phyloP scores from a whole-genome alignment of 306 rosid species.

The Castanea mollissima region DNA sequence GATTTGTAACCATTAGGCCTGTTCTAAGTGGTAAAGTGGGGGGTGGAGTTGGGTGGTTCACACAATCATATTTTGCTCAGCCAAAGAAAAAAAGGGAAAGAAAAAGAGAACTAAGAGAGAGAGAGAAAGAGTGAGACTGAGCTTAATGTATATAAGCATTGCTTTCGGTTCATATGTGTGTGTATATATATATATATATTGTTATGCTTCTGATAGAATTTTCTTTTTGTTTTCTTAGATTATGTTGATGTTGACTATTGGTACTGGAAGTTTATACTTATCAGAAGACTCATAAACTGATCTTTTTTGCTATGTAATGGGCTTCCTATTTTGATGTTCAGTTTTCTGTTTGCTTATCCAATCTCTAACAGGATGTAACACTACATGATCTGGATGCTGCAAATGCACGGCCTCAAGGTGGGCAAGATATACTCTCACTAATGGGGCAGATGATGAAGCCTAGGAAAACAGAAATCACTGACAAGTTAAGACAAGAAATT shows the following conservation, averaged over 20 bases:
- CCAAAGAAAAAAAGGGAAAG: not conserved
- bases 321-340: slow-evolving; percentile 11
- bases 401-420: slow-evolving; percentile 94
- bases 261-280: slow-evolving; percentile 4
- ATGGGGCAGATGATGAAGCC: slow-evolving; percentile 99
- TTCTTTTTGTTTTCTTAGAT: not conserved
- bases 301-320: slow-evolving; percentile 2
- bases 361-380: slow-evolving; percentile 70
- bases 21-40: not conserved
- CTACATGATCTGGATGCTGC: slow-evolving; percentile 90
- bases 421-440: slow-evolving; percentile 90
- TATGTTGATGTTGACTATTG: not conserved
- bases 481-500: slow-evolving; percentile 85
- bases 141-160: not conserved
- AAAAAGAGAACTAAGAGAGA: not conserved
- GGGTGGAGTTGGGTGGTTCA: not conserved
- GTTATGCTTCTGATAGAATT: not conserved
- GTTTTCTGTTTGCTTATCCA: not conserved
- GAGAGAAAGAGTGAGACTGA: not conserved
- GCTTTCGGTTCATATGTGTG: not conserved
- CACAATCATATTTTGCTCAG: not conserved
- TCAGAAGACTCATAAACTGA: not conserved
- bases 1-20: not conserved
- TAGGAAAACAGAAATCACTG: slow-evolving; percentile 91
- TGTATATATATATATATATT: not conserved